Percentiles rank a stretch among this genome's conserved stretches.
phyloP scores from a whole-genome alignment of 2,329 filamentous ascomycete genomes.

The Sclerotinia borealis region DNA sequence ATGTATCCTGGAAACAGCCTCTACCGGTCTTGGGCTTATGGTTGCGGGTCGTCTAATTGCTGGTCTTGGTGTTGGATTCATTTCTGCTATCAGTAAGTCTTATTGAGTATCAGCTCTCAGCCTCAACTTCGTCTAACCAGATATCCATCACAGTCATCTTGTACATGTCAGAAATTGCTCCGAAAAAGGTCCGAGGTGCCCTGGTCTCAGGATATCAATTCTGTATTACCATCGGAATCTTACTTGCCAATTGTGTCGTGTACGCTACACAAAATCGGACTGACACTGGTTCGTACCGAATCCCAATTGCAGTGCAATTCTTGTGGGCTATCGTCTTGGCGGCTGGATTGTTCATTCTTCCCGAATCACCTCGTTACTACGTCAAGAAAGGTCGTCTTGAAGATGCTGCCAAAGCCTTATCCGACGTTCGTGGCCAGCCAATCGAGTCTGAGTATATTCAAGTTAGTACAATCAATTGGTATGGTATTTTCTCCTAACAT shows the following conservation, averaged over 20 bases:
- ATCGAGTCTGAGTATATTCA: constrained; percentile 68
- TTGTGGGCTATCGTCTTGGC: constrained; percentile 72
- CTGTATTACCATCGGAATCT: constrained; percentile 72
- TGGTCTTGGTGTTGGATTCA: constrained; percentile 74
- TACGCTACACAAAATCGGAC: constrained; percentile 60
- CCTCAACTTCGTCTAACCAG: constrained; percentile 46
- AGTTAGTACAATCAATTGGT: constrained; percentile 22
- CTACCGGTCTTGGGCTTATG: constrained; percentile 39
- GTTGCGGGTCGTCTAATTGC: constrained; percentile 66
- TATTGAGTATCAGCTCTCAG: constrained; percentile 44
- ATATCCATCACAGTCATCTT: constrained; percentile 57
- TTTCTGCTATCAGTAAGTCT: constrained; percentile 56
- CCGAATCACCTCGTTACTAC: constrained; percentile 80
- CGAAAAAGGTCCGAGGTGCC: constrained; percentile 69
- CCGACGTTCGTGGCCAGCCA: constrained; percentile 68
- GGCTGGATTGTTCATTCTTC: constrained; percentile 65
- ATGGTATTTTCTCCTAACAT: not conserved
- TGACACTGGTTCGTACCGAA: constrained; percentile 67
- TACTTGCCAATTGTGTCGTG: constrained; percentile 68
- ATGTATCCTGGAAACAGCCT: constrained; percentile 58
- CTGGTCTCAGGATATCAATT: constrained; percentile 78
- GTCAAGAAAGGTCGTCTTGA: constrained; percentile 71
- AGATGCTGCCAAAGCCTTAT: constrained; percentile 55
- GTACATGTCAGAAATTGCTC: constrained; percentile 61
- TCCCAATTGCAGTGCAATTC: constrained; percentile 76